Conservation (phyloP, 108 stramenopile species). For the Ochromonas danica region DNA sequence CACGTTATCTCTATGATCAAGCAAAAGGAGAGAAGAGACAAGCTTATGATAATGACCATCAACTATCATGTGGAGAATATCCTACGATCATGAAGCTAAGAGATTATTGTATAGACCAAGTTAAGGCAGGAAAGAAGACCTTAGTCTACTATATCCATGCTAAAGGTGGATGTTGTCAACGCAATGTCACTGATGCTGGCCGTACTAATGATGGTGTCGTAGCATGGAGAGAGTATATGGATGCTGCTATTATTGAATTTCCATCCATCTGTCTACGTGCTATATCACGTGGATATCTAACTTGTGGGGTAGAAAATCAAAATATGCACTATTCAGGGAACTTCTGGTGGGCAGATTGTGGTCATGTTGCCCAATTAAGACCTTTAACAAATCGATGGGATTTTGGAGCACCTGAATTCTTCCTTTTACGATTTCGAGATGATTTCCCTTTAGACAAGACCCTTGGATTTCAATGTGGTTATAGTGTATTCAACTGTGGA, state of each 20-base stretch:
- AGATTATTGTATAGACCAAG: not conserved
- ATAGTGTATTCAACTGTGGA: not conserved
- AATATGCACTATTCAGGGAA: not conserved
- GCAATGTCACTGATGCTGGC: not conserved
- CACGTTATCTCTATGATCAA: not conserved
- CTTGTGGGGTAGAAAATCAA: constrained; percentile 18
- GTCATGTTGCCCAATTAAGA: not conserved
- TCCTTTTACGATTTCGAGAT: not conserved
- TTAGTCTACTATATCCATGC: constrained; percentile 14
- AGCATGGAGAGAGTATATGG: not conserved
- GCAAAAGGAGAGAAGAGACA: not conserved
- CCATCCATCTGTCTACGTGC: constrained; percentile 25
- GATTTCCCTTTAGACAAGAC: not conserved
- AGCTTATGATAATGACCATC: not conserved
- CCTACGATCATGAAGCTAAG: not conserved
- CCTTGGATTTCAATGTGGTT: constrained; percentile 21
- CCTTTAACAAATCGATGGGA: not conserved
- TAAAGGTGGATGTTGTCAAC: not conserved
- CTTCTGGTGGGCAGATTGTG: constrained; percentile 31
- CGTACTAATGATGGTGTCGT: not conserved
- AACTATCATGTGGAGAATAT: not conserved
- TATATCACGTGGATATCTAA: not conserved
- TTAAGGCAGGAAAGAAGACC: not conserved
- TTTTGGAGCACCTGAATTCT: not conserved
- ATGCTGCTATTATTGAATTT: constrained; percentile 1